Percentiles rank a stretch among this genome's conserved stretches.
Conservation (phyloP, 306 rosid genomes). For the Cicer cuneatum region DNA sequence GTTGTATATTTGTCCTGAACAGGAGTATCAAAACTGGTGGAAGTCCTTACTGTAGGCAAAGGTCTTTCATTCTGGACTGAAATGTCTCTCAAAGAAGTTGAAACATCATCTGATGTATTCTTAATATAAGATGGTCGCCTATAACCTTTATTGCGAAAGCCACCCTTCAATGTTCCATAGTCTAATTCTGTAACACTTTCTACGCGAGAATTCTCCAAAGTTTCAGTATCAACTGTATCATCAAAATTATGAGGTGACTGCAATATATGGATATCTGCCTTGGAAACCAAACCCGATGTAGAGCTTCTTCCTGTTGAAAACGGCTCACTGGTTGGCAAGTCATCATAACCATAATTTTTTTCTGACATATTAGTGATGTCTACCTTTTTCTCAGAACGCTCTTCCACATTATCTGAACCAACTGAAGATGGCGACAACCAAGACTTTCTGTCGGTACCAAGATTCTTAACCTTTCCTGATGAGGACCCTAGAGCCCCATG, state of each 20-base stretch:
- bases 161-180: slow-evolving; percentile 77
- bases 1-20: slow-evolving; percentile 49
- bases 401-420: slow-evolving; percentile 50
- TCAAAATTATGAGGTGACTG: slow-evolving; percentile 46
- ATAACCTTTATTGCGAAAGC: slow-evolving; percentile 73
- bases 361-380: slow-evolving; percentile 42
- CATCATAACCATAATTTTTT: slow-evolving; percentile 46
- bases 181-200: slow-evolving; percentile 59
- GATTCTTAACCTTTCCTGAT: slow-evolving; percentile 47
- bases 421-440: slow-evolving; percentile 51
- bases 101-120: slow-evolving; percentile 46
- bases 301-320: slow-evolving; percentile 50
- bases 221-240: slow-evolving; percentile 48
- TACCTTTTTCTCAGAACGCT: slow-evolving; percentile 41
- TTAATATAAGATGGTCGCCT: slow-evolving; percentile 56
- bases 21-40: slow-evolving; percentile 48
- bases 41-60: slow-evolving; percentile 48
- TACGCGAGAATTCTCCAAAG: slow-evolving; percentile 41
- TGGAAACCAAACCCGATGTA: slow-evolving; percentile 34
- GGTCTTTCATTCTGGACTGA: slow-evolving; percentile 53
- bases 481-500: slow-evolving; percentile 55
- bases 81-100: slow-evolving; percentile 43
- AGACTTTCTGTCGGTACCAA: slow-evolving; percentile 47
- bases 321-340: slow-evolving; percentile 39
- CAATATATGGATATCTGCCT: slow-evolving; percentile 31